phyloP scores from a whole-genome alignment of 2,329 filamentous ascomycete species.

The Fusarium musae region DNA sequence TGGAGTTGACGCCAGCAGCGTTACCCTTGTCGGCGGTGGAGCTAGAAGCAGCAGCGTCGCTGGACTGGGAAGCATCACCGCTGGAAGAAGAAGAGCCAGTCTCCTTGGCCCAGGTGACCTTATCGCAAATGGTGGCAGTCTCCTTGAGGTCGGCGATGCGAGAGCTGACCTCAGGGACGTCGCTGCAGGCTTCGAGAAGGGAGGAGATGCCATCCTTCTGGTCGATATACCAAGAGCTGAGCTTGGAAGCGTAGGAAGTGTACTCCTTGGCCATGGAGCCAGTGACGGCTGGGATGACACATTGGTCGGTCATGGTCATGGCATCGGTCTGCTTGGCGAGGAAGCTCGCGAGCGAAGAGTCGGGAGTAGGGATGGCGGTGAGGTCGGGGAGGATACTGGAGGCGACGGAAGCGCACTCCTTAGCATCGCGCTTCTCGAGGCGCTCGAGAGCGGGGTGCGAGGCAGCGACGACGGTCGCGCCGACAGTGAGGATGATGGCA shows the following conservation, averaged over 20 bases:
- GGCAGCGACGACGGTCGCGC: constrained; percentile 18
- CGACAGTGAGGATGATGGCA: constrained; percentile 23
- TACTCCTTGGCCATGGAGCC: constrained; percentile 44
- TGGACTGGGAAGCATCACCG: neutral
- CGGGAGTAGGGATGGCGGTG: constrained; percentile 36
- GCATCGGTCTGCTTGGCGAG: constrained; percentile 35
- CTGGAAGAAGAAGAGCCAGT: constrained; percentile 18
- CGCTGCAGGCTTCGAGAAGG: constrained; percentile 43
- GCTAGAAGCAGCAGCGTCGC: neutral
- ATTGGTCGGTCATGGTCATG: constrained; percentile 35
- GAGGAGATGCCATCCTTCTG: constrained; percentile 30
- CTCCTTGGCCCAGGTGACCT: constrained; percentile 19
- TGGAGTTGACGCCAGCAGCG: constrained; percentile 12
- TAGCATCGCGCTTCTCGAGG: constrained; percentile 32
- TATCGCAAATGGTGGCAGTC: constrained; percentile 10
- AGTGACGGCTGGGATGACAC: constrained; percentile 43
- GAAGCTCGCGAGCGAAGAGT: constrained; percentile 29
- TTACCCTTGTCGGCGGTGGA: constrained; percentile 3
- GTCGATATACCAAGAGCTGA: constrained; percentile 40
- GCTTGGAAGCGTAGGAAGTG: constrained; percentile 35
- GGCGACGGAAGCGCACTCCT: constrained; percentile 37
- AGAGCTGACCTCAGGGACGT: constrained; percentile 40
- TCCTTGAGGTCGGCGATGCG: constrained; percentile 1
- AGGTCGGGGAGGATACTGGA: constrained; percentile 31
- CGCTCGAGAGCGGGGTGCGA: constrained; percentile 1